Percentiles rank a stretch among this genome's conserved stretches.
Conservation (phyloP, 2,329 filamentous ascomycete genomes). For the Alternaria tenuissima region DNA sequence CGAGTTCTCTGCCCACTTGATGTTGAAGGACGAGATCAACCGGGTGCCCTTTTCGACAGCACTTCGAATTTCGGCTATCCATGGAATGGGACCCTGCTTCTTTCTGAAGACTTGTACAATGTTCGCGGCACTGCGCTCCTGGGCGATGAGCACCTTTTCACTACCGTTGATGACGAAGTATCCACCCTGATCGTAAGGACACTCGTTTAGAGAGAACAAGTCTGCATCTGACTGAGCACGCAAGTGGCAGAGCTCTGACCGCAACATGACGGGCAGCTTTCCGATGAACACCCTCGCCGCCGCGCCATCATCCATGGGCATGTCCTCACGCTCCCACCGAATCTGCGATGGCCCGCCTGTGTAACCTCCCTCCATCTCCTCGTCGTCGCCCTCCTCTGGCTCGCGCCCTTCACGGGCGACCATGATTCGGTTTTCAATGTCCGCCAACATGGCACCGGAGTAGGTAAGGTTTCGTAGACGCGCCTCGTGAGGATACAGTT, state of each 20-base stretch:
- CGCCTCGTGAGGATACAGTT: constrained; percentile 92
- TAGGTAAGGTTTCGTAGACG: constrained; percentile 96
- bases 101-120: constrained; percentile 99
- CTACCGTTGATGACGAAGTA: constrained; percentile 99
- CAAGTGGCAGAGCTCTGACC: constrained; percentile 93
- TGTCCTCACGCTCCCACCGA: constrained; percentile 60
- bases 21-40: constrained; percentile 88
- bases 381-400: constrained; percentile 71
- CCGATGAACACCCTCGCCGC: constrained; percentile 87
- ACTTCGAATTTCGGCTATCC: constrained; percentile 94
- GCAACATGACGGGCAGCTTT: constrained; percentile 97
- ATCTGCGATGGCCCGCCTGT: constrained; percentile 47
- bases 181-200: constrained; percentile 96
- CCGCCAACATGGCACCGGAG: constrained; percentile 87
- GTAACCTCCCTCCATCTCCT: constrained; percentile 50
- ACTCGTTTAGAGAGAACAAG: constrained; percentile 92
- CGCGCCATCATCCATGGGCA: constrained; percentile 57
- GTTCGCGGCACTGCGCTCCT: constrained; percentile 96
- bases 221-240: constrained; percentile 84
- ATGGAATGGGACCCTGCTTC: constrained; percentile 91
- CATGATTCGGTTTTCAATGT: constrained; percentile 84
- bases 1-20: constrained; percentile 89
- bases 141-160: constrained; percentile 97
- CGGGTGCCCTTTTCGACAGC: constrained; percentile 95
- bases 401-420: constrained; percentile 78